A percentile compares a stretch with the other conserved stretches of the same genome.
phyloP scores from a whole-genome alignment of 345 rosid genomes.

The Firmiana major region DNA sequence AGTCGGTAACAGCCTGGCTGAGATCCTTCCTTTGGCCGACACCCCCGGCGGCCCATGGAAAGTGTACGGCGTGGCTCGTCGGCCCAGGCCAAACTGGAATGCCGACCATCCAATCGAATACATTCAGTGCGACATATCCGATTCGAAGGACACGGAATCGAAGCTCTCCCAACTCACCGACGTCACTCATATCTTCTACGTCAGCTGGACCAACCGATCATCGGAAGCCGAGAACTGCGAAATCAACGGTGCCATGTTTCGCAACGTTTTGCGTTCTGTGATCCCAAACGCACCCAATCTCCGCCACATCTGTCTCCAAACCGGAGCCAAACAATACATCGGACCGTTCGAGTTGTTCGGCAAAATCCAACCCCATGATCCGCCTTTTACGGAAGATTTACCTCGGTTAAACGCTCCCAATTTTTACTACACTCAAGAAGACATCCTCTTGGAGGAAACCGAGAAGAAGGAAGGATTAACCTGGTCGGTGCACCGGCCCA shows the following conservation, averaged over 20 bases:
- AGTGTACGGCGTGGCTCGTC: slow-evolving; percentile 81
- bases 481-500: slow-evolving; percentile 63
- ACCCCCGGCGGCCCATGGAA: slow-evolving; percentile 81
- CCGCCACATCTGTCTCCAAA: slow-evolving; percentile 77
- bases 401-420: slow-evolving; percentile 56
- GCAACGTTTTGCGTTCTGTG: slow-evolving; percentile 56
- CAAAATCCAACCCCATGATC: slow-evolving; percentile 28
- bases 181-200: slow-evolving; percentile 73
- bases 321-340: slow-evolving; percentile 48
- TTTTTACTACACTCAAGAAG: slow-evolving; percentile 64
- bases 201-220: slow-evolving; percentile 54
- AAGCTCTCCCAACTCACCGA: slow-evolving; percentile 64
- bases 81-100: slow-evolving; percentile 62
- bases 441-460: slow-evolving; percentile 52
- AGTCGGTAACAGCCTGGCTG: slow-evolving; percentile 61
- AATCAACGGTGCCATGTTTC: slow-evolving; percentile 65
- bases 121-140: slow-evolving; percentile 74
- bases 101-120: slow-evolving; percentile 42
- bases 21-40: slow-evolving; percentile 53
- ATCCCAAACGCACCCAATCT: slow-evolving; percentile 69
- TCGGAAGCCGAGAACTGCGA: slow-evolving; percentile 60
- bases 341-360: slow-evolving; percentile 36
- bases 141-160: slow-evolving; percentile 32
- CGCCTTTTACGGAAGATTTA: slow-evolving; percentile 65
- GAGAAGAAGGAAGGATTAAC: slow-evolving; percentile 48